phyloP scores from a whole-genome alignment of 176 grass and related monocot species.

The Lolium multiflorum region DNA sequence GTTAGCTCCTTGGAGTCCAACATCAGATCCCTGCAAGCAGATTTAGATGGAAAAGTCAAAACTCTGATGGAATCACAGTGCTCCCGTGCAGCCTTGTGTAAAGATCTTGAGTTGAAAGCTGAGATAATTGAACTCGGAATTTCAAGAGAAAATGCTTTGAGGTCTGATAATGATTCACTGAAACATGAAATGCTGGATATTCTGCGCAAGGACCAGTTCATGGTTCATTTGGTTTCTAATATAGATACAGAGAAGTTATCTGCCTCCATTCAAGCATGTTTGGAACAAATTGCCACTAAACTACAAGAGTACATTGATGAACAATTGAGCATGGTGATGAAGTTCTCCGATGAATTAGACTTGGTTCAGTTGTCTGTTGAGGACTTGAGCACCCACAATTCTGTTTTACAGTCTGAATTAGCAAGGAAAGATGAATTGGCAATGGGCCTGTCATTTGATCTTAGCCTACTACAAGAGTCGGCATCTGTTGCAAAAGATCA shows the following conservation, averaged over 20 bases:
- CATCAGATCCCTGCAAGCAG: conserved; percentile 49
- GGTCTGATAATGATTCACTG: conserved; percentile 54
- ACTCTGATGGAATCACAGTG: conserved; percentile 47
- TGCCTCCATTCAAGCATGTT: conserved; percentile 45
- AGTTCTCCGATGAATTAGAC: conserved; percentile 64
- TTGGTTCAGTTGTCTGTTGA: conserved; percentile 57
- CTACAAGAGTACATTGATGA: conserved; percentile 55
- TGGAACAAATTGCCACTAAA: conserved; percentile 60
- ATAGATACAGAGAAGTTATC: conserved; percentile 50
- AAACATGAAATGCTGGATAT: conserved; percentile 58
- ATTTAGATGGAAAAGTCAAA: conserved; percentile 56
- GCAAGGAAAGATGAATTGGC: conserved; percentile 77
- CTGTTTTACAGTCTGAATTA: conserved; percentile 70
- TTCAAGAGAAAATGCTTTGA: conserved; percentile 58
- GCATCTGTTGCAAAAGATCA: conserved; percentile 79
- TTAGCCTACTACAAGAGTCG: conserved; percentile 90
- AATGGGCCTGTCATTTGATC: conserved; percentile 89
- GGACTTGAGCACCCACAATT: conserved; percentile 60
- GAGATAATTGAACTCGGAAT: conserved; percentile 38
- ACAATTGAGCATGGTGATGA: conserved; percentile 55
- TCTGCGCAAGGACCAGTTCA: conserved; percentile 44
- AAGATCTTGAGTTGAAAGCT: conserved; percentile 57
- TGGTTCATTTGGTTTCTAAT: conserved; percentile 42
- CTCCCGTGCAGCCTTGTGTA: conserved; percentile 49
- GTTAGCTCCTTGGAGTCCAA: conserved; percentile 57